Evolutionary conservation across 768 basidiomycete species (phyloP), one percentile per base, ranked within the genome.

Genomic region (Boletus speciosus): DNA sequence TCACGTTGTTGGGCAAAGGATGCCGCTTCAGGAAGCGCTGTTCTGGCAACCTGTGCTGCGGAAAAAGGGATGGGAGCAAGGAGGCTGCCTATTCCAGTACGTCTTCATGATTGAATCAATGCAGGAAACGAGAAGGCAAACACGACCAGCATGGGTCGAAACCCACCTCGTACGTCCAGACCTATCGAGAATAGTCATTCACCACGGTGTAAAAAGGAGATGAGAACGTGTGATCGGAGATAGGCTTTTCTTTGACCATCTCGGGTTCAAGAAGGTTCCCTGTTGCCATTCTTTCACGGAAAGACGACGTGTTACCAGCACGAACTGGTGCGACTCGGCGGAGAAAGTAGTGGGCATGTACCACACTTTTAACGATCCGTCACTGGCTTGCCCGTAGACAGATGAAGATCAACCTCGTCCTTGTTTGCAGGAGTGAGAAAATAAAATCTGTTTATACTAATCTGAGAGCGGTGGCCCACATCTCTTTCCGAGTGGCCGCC

Each of bases 101-200:
- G 6, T 23, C 60, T 46, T 55, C 52, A 50, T 36, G 55, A 47
- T 52, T 5, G 52, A 49, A 57, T 49, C 50, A 19, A 32, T 49
- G 57, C 45, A 56, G 47, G 52, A 59, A 58, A 52, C 49, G 39
- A 47, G 32, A 19, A 45, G 29, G 42, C 39, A 52, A 42, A 58
- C 38, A 46, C 53, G 38, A 54, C 40, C 9, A 49, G 31, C 38
- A 43, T 32, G 38, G 51, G 29, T 41, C 39, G 45, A 37, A 50
- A 54, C 35, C 43, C 23, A 56, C 44, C 37, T 27, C 25, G 73
- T 75, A 64, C 61, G 81, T 82, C 79, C 70, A 86, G 77, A 48
- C 76, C 39, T 75, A 55, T 84, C 84, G 59, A 86, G 72, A 14
- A 82, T 63, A 0, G 84, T 44, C 81, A 8, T 83, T 85, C 34